phyloP scores from a whole-genome alignment of 345 rosid species.

The Lumnitzera racemosa region DNA sequence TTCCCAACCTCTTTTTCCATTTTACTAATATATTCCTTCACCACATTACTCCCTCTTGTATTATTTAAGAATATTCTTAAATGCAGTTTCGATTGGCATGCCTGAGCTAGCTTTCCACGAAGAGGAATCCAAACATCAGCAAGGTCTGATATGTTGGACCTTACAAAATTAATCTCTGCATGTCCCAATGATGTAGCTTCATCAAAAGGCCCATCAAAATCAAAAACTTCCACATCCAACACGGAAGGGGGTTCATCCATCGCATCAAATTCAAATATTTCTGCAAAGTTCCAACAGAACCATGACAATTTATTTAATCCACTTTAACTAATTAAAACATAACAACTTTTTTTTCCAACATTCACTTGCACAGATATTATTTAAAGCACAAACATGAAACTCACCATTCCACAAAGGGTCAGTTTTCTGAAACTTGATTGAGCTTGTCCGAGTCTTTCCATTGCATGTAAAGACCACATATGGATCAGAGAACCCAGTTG shows the following conservation, averaged over 20 bases:
- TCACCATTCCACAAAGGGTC: slow-evolving; percentile 91
- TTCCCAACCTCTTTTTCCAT: slow-evolving; percentile 99
- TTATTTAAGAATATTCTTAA: slow-evolving; percentile 84
- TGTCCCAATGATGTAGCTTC: slow-evolving; percentile 85
- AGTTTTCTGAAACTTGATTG: slow-evolving; percentile 89
- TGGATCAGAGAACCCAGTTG: slow-evolving; percentile 88
- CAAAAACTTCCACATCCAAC: slow-evolving; percentile 82
- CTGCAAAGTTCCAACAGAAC: slow-evolving; percentile 36
- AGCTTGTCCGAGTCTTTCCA: slow-evolving; percentile 86
- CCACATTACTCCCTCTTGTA: slow-evolving; percentile 78
- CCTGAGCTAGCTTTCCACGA: slow-evolving; percentile 79
- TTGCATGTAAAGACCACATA: slow-evolving; percentile 87
- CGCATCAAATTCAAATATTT: slow-evolving; percentile 96
- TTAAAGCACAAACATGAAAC: not conserved
- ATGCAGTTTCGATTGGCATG: slow-evolving; percentile 93
- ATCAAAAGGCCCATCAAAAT: slow-evolving; percentile 91
- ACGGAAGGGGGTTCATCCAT: slow-evolving; percentile 97
- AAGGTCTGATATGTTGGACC: slow-evolving; percentile 69
- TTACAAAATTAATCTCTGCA: slow-evolving; percentile 81
- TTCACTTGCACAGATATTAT: no score
- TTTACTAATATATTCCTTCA: slow-evolving; percentile 74
- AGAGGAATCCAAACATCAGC: slow-evolving; percentile 92
- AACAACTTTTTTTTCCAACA: no score
- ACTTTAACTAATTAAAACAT: not conserved
- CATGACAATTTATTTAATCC: not conserved